These are phyloP conservation scores for Rhipidocladum racemiflorum DNA, from an alignment of 176 grass and related monocot genomes.

Conservation along the genomic window DNA sequence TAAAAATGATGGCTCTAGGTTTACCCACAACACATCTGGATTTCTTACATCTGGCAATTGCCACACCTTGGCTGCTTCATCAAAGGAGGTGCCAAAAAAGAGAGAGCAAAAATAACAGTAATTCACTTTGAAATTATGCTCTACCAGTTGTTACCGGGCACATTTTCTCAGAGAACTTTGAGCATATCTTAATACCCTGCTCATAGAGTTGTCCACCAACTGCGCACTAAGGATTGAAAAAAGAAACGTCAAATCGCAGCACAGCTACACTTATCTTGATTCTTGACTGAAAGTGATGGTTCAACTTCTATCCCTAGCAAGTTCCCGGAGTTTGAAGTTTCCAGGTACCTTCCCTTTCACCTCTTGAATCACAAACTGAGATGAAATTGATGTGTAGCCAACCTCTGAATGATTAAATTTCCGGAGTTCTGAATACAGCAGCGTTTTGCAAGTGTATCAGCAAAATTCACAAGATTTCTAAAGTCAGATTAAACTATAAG, in stretches of 20 bases:
- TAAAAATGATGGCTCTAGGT: neutral
- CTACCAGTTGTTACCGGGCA: conserved; percentile 6
- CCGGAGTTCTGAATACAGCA: neutral
- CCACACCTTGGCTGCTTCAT: neutral
- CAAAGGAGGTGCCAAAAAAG: neutral
- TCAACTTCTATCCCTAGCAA: conserved; percentile 25
- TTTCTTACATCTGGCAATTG: neutral
- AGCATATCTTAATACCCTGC: neutral
- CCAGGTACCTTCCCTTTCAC: neutral
- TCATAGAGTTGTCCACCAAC: conserved; percentile 29
- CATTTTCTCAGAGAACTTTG: neutral
- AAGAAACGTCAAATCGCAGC: neutral
- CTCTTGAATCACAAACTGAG: conserved; percentile 10
- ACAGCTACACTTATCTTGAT: conserved; percentile 32
- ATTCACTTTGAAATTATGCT: neutral
- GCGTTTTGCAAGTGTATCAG: neutral
- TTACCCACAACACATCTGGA: neutral
- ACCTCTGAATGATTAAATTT: conserved; percentile 7
- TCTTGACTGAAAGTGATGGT: conserved; percentile 40
- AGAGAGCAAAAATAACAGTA: neutral
- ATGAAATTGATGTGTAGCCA: neutral
- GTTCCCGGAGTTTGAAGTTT: conserved; percentile 4
- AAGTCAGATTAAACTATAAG: neutral
- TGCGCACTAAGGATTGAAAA: neutral
- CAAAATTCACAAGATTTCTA: neutral